Evolutionary conservation across 1,139 yeast species (phyloP).

Genomic region (Wickerhamomyces sp.): DNA sequence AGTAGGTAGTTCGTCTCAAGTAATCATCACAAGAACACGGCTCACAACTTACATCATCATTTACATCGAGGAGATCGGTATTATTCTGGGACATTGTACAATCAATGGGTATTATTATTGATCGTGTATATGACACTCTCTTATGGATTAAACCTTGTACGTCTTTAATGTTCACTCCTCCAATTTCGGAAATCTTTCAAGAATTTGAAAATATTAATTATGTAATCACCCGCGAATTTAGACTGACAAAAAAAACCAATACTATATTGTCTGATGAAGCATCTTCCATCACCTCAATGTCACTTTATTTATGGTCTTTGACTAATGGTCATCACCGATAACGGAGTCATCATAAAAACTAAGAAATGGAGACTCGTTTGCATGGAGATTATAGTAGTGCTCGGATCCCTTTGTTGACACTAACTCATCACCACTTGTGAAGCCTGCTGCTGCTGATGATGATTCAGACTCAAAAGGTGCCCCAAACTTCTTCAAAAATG

Average conservation of each 20-base stretch:
- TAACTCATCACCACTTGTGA: not conserved
- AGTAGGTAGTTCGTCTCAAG: not conserved
- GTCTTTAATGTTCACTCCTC: no score
- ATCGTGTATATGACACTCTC: no score
- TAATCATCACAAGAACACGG: not conserved
- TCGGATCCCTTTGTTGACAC: constrained; percentile 3
- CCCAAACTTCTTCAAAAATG: constrained; percentile 12
- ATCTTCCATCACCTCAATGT: no score
- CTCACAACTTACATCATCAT: constrained; percentile 9
- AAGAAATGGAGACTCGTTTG: constrained; percentile 14
- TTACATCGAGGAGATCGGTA: constrained; percentile 8
- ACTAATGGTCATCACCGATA: not conserved
- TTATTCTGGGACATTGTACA: constrained; percentile 5
- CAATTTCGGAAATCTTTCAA: no score
- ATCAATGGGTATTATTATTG: not conserved
- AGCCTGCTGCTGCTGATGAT: not conserved
- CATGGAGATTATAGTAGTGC: constrained; percentile 13
- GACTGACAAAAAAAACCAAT: no score
- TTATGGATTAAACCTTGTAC: no score
- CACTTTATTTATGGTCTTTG: no score
- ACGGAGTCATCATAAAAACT: constrained; percentile 8
- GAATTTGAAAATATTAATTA: no score
- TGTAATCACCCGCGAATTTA: no score
- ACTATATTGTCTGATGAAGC: no score
- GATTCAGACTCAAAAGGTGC: constrained; percentile 12